phyloP scores from a whole-genome alignment of 805 yeast genomes.

The Kregervanrija pseudodelftensis region DNA sequence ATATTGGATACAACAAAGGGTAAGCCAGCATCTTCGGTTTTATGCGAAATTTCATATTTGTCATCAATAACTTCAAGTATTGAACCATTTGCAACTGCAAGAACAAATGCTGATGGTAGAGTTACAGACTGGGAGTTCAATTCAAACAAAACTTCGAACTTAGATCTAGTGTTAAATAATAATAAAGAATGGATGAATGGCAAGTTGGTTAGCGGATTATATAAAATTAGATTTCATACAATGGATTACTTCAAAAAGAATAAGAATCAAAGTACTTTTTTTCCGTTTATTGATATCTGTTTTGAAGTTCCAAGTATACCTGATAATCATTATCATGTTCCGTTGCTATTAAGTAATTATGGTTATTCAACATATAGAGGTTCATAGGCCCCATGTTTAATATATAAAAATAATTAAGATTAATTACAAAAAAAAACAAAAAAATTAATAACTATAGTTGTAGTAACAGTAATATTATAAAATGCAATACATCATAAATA shows the following conservation, averaged over 20 bases:
- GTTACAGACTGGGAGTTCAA: slow-evolving; percentile 52
- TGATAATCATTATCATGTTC: slow-evolving; percentile 83
- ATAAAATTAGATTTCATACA: slow-evolving; percentile 72
- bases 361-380: slow-evolving; percentile 92
- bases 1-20: slow-evolving; percentile 81
- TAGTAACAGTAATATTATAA: no score
- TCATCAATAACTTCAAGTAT: slow-evolving; percentile 10
- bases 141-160: slow-evolving; percentile 47
- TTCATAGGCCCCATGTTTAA: no score
- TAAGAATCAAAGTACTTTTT: slow-evolving; percentile 47
- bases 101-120: slow-evolving; percentile 78
- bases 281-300: slow-evolving; percentile 79
- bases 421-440: not conserved
- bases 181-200: slow-evolving; percentile 31
- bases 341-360: slow-evolving; percentile 74
- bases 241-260: slow-evolving; percentile 48
- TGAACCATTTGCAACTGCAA: slow-evolving; percentile 55
- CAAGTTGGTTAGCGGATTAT: slow-evolving; percentile 50
- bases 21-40: slow-evolving; percentile 71
- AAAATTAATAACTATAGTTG: not conserved
- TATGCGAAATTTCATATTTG: slow-evolving; percentile 49
- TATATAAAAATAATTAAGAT: not conserved
- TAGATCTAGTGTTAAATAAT: slow-evolving; percentile 33
- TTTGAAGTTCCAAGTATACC: slow-evolving; percentile 64
- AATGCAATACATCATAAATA: no score